Evolutionary conservation across 495 filamentous ascomycete genomes (phyloP), one percentile per base, ranked within the genome.

Genomic region (Tuber brumale): DNA sequence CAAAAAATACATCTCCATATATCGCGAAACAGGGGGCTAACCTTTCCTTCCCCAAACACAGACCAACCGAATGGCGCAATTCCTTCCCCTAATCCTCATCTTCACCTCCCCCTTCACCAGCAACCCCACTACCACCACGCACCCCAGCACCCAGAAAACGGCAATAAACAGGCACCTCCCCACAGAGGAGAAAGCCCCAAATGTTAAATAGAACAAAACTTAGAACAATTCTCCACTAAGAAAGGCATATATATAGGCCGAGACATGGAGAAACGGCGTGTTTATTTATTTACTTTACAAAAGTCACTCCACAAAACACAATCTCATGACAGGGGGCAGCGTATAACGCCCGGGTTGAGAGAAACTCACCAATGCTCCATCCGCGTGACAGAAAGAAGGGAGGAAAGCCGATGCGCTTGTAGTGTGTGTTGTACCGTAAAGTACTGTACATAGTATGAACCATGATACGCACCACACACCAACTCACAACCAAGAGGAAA

Each of bases 211-310:
- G 57, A 66, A 35, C 23, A 57, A 57, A 27, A 19, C 27, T 66
- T 66, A 66, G 57, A 35, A 27, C 57, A 66, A 66, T n/a, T 35
- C 57, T 66, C 57, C 57, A 66, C 57, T 66, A 35, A 66, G 27
- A 19, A 61, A 61, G 1, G 12, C 37, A 39, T 9, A 31, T 66
- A 35, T 19, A 66, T 66, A 66, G 10, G 31, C 57, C 27, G 5
- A 18, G 57, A 6, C 27, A 66, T 16, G 31, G 27, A 35, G 31
- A 35, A 66, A 14, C 4, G 12, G 2, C 3, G 37, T 39, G 37
- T 39, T 39, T 66, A 18, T 66, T 66, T 35, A 31, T 66, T 35
- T 35, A 18, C 18, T 35, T 31, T 35, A 61, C n/a, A 61, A n/a
- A n/a, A 27, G 16, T 27, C 51, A 27, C 51, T 27, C 51, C 51